Base-by-base conservation (phyloP, 202 grass and related monocot genomes). In the Saccharum hybrid region DNA sequence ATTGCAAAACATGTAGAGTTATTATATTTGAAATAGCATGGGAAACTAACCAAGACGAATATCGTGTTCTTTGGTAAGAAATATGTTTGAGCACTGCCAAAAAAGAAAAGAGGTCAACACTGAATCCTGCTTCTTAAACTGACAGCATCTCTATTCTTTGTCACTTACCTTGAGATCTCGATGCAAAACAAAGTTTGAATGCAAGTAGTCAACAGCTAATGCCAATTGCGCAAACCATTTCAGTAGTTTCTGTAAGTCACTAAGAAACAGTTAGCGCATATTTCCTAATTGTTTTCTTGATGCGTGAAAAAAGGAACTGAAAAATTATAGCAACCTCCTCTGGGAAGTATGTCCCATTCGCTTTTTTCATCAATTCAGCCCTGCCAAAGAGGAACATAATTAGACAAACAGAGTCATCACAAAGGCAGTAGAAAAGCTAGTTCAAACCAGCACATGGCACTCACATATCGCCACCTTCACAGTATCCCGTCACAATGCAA, bases 41-140 rank as follows among this genome's bases (percentile, higher is more conserved):
- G 59, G 78, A 64, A 83, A 87, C 93, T 89, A 92, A 99, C 96
- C 96, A 78, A 99, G 91, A 41, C 91, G 93, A 78, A 99, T 86
- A 56, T 99, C 89, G n/a, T 99, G 96, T 88, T 96, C 91, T 88
- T 99, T 99, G 30, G 93, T 99, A 23, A 99, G 91, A 91, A 99
- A 99, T 90, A 96, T 99, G 80, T 99, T 99, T 84, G 93, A 99
- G 77, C 96, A 99, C 96, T 99, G 89, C 88, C 8, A 52, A 48
- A 88, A 81, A 26, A 88, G 59, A 68, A 71, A 14, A 37, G 75
- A 62, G 75, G 33, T 64, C 19, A 6, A 54, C 28, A 63, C 81
- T 68, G 74, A 30, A 78, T 65, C 10, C 19, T 83, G 71, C 34
- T 72, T 66, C 9, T 63, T 74, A 61, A 46, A 68, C 8, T 42